Conservation (phyloP, 2,329 filamentous ascomycete species). For the Talaromyces sp. region DNA sequence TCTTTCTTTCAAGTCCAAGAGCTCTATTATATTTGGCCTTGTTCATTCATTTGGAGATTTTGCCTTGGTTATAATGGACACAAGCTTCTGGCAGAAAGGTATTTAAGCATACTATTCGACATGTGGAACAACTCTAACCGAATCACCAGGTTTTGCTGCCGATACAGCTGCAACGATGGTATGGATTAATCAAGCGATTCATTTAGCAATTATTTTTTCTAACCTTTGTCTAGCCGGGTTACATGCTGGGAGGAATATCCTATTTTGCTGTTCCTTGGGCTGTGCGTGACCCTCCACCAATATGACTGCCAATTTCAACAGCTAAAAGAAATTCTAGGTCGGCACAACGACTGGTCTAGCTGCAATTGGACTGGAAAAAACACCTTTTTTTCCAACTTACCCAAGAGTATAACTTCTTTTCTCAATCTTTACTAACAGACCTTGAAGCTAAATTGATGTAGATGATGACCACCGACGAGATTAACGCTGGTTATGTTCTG, state of each 20-base stretch:
- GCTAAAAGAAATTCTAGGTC: background rate
- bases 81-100: conserved; percentile 11
- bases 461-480: conserved; percentile 6
- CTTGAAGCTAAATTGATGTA: background rate
- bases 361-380: conserved; percentile 6
- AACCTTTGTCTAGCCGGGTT: conserved; percentile 3
- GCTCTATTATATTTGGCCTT: conserved; percentile 9
- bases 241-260: conserved; percentile 7
- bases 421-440: too few species aligned
- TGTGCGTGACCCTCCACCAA: background rate
- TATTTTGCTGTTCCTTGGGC: conserved; percentile 9
- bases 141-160: conserved; percentile 4
- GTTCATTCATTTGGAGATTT: conserved; percentile 8
- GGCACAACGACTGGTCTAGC: conserved; percentile 6
- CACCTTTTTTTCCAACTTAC: conserved; percentile 3
- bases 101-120: background rate
- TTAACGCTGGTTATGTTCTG: conserved; percentile 8
- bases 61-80: conserved; percentile 10
- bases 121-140: background rate
- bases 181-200: background rate
- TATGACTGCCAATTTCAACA: background rate
- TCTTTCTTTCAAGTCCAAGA: conserved; percentile 9
- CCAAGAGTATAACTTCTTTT: background rate
- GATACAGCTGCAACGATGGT: conserved; percentile 9
- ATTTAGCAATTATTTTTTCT: too few species aligned